A percentile compares a stretch with the other conserved stretches of the same genome.
These are phyloP conservation scores for Diaporthe sp. DNA, from an alignment of 2,329 filamentous ascomycete species.

Conservation along the genomic window DNA sequence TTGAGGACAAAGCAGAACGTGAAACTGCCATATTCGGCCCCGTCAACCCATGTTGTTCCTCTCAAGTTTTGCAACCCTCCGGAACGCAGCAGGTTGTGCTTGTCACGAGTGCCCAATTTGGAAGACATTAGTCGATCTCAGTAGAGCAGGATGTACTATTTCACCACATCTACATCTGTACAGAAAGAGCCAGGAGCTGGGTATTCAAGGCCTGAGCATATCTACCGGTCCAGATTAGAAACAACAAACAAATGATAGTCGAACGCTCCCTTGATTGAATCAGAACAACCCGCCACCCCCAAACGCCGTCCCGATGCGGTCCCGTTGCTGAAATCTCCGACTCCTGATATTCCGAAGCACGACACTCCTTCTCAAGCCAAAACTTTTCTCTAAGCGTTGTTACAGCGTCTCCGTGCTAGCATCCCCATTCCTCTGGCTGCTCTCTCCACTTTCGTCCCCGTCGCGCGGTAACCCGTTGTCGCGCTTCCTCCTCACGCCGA, in stretches of 20 bases:
- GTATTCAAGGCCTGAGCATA: conserved; percentile 20
- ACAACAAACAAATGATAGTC: neutral
- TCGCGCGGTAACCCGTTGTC: neutral
- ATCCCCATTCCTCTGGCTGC: neutral
- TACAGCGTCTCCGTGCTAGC: conserved; percentile 27
- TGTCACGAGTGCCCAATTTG: neutral
- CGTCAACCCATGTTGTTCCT: too few species aligned
- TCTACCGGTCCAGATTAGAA: conserved; percentile 1
- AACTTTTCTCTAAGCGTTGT: conserved; percentile 11
- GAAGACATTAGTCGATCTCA: neutral
- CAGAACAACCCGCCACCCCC: neutral
- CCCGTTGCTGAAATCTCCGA: neutral
- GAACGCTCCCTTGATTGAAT: neutral
- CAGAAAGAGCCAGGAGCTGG: conserved; percentile 3
- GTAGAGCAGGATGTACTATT: neutral
- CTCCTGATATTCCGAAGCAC: neutral
- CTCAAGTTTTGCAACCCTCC: neutral
- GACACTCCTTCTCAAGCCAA: neutral
- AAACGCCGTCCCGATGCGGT: conserved; percentile 28
- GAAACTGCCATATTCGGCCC: too few species aligned
- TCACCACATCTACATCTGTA: neutral
- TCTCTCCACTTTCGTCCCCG: neutral
- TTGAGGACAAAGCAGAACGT: too few species aligned
- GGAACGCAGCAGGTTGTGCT: neutral
- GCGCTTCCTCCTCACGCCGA: conserved; percentile 35